These are phyloP conservation scores for Jackrogersella multiformis DNA, from an alignment of 495 filamentous ascomycete species.

Conservation along the genomic window DNA sequence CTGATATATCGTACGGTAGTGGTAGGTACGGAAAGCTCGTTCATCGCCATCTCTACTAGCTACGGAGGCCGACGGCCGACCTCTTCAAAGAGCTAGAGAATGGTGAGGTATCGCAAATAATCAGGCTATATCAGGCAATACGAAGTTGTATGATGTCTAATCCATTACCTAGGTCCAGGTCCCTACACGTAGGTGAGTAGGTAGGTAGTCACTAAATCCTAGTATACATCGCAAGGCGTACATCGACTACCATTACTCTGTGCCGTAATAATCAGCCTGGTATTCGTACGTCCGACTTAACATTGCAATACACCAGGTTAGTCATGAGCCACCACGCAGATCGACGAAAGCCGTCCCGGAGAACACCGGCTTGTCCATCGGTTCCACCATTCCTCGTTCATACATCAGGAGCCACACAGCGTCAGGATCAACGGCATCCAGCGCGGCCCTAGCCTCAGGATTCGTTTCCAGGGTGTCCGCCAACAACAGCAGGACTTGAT, in stretches of 20 bases:
- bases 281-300: no score
- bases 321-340: neutral
- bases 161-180: neutral
- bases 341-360: conserved; percentile 54
- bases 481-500: conserved; percentile 71
- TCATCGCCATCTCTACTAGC: neutral
- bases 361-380: conserved; percentile 48
- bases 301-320: neutral
- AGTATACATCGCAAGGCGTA: no score
- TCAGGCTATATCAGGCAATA: neutral
- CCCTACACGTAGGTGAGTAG: neutral
- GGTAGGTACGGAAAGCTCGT: neutral
- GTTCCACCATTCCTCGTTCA: conserved; percentile 48
- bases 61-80: conserved; percentile 2
- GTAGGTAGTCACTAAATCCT: no score
- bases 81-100: neutral
- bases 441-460: conserved; percentile 58
- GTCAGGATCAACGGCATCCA: conserved; percentile 72
- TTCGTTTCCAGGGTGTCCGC: conserved; percentile 58
- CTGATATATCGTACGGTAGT: conserved; percentile 9
- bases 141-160: neutral
- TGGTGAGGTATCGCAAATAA: neutral
- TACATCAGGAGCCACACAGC: conserved; percentile 74
- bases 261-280: neutral
- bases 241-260: neutral